Evolutionary conservation across 306 rosid genomes (phyloP).

Genomic region (Hippophae rhamnoides): DNA sequence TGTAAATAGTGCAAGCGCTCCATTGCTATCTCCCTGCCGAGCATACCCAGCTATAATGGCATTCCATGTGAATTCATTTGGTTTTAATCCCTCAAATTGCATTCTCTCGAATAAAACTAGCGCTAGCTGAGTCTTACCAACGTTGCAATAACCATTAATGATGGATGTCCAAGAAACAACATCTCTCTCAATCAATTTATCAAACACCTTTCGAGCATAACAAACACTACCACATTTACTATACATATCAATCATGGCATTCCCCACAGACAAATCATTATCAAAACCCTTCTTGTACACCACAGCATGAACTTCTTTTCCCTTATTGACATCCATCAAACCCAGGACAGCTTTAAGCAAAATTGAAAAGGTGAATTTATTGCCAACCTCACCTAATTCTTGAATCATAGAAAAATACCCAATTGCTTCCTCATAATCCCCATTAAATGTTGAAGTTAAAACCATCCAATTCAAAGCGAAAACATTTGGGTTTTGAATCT

Average conservation of each 20-base stretch:
- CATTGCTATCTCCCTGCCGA: slow-evolving; percentile 30
- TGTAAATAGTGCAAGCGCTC: slow-evolving; percentile 25
- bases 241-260: slow-evolving; percentile 58
- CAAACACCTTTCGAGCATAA: slow-evolving; percentile 39
- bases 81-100: slow-evolving; percentile 49
- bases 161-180: slow-evolving; percentile 57
- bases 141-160: slow-evolving; percentile 44
- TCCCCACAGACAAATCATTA: slow-evolving; percentile 25
- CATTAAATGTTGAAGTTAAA: slow-evolving; percentile 37
- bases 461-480: slow-evolving; percentile 63
- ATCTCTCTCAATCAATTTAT: slow-evolving; percentile 43
- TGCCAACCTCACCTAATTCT: slow-evolving; percentile 28
- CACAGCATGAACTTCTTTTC: slow-evolving; percentile 54
- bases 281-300: slow-evolving; percentile 35
- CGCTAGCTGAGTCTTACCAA: slow-evolving; percentile 29
- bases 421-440: slow-evolving; percentile 38
- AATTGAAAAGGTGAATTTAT: slow-evolving; percentile 39
- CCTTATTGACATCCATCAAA: slow-evolving; percentile 47
- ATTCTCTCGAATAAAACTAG: slow-evolving; percentile 46
- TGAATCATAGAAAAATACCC: slow-evolving; percentile 34
- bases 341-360: slow-evolving; percentile 53
- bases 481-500: slow-evolving; percentile 38
- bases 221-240: slow-evolving; percentile 39
- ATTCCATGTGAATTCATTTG: slow-evolving; percentile 69
- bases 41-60: slow-evolving; percentile 43